Evolutionary conservation across 257 asterid genomes (phyloP), one percentile per base, ranked within the genome.

Genomic region (Solanum chiquidenum): DNA sequence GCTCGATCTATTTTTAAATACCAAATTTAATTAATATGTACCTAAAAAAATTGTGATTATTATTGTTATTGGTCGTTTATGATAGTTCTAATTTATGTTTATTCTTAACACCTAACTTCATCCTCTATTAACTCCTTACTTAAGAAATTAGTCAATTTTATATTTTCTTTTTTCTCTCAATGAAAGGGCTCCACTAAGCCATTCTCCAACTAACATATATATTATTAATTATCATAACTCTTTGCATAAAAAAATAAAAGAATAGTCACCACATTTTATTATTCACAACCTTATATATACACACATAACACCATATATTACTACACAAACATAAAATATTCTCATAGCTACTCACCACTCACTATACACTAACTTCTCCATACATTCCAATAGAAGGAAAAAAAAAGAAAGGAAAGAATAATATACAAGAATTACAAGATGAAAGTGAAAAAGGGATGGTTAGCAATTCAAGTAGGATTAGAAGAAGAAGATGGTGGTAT

Each of bases 391-490:
- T 29, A 27, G 5, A 27, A 13, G 60, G 34, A 5, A 2, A 13
- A 18, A 16, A 52, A 52, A 52, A 14, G 4, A 37, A 3, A 49
- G 0, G 58, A 49, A 0, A 55, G 64, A 55, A 55, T 20, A 55
- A 55, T 55, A 0, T 55, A 55, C 33, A 40, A 75, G 1, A 60
- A 42, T 37, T 27, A 60, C 27, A 46, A 60, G 11, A 86, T 49
- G 88, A 86, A 49, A 60, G 80, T 85, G 44, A 87, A 79, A 75
- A 87, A 62, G 58, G 89, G 89, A 31, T 92, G 93, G 85, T 88
- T 91, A 27, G 91, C 88, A 29, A 92, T 92, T 46, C 90, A 86
- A 31, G 93, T 92, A 31, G 91, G 94, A 69, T 73, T 90, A 88
- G 87, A 89, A 87, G 74, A 87, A 13, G 92, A 87, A 37, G 87